Evolutionary conservation across 208 protist species (phyloP).

Genomic region (Phytomonas sp.): DNA sequence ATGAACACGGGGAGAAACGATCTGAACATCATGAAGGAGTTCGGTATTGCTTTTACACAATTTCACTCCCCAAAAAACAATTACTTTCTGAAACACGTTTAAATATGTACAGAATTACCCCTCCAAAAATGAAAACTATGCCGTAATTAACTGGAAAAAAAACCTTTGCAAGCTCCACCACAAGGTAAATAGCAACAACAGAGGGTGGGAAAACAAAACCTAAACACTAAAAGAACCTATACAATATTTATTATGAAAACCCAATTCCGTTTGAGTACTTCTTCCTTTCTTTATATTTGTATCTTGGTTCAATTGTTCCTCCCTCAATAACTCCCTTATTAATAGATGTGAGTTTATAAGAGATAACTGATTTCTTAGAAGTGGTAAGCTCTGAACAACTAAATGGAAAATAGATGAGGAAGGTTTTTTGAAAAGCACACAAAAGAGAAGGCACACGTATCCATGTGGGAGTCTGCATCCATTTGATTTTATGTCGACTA

Average conservation of each 20-base stretch:
- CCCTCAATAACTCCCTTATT: background rate
- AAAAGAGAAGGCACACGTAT: constrained; percentile 12
- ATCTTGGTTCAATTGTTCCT: background rate
- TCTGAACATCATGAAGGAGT: background rate
- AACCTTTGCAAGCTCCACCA: background rate
- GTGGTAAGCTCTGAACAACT: background rate
- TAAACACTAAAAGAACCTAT: background rate
- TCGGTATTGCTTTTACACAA: background rate
- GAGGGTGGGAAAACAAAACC: background rate
- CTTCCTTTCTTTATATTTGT: background rate
- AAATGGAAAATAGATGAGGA: constrained; percentile 4
- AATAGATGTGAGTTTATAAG: background rate
- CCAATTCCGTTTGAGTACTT: background rate
- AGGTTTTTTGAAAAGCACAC: constrained; percentile 7
- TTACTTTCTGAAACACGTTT: background rate
- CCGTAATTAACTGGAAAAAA: background rate
- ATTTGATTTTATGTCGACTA: background rate
- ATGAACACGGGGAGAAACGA: background rate
- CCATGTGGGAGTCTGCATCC: background rate
- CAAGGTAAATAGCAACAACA: background rate
- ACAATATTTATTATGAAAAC: background rate
- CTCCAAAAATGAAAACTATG: background rate
- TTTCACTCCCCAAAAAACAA: background rate
- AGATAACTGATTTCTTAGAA: background rate
- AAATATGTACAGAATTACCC: background rate